These are phyloP conservation scores for Arthrobotrys entomopaga DNA, from an alignment of 2,329 filamentous ascomycete species.

Conservation along the genomic window DNA sequence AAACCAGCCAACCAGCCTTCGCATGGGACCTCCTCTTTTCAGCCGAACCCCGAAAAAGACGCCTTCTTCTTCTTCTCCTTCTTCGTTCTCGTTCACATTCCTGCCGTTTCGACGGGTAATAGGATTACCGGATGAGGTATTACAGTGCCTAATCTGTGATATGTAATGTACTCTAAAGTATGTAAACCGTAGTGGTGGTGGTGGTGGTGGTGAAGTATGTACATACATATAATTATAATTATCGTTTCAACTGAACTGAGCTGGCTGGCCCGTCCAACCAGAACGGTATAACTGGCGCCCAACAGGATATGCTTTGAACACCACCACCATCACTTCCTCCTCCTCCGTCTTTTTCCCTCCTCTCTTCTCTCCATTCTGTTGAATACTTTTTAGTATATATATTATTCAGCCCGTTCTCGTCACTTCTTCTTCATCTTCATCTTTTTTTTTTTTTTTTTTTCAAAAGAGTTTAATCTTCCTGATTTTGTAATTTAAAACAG, in stretches of 20 bases:
- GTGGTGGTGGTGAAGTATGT: too few relatives aligned
- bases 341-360: not conserved
- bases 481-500: not conserved
- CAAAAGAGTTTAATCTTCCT: not conserved
- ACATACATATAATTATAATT: too few relatives aligned
- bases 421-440: not conserved
- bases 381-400: too few relatives aligned
- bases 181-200: too few relatives aligned
- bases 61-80: not conserved
- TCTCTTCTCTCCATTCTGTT: not conserved
- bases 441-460: not conserved
- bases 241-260: too few relatives aligned
- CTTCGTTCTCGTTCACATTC: not conserved
- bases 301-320: not conserved
- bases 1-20: constrained; percentile 15
- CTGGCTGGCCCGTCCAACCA: constrained; percentile 17
- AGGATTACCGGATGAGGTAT: too few relatives aligned
- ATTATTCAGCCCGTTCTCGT: too few relatives aligned
- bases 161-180: too few relatives aligned
- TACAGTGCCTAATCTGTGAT: too few relatives aligned
- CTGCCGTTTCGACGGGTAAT: not conserved
- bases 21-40: constrained; percentile 43
- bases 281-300: constrained; percentile 38
- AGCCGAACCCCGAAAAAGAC: not conserved
- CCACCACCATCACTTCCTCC: not conserved